Evolutionary conservation across 1,284 basidiomycete species (phyloP), one percentile per base, ranked within the genome.

Genomic region (Apiotrichum gracile): DNA sequence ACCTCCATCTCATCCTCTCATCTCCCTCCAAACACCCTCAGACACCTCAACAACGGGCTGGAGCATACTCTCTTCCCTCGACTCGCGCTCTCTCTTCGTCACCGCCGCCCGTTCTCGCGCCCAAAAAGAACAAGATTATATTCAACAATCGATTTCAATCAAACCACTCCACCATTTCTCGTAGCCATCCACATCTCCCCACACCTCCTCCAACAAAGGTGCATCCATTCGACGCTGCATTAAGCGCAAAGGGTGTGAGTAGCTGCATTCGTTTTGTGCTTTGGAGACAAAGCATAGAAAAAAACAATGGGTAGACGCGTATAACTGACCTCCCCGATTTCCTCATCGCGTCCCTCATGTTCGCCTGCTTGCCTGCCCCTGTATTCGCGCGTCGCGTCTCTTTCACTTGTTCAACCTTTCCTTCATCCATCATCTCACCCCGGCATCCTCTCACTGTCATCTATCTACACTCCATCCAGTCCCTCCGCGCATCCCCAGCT

Each of bases 341-440:
- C 31, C n/a, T 37, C 17, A 9, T 22, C 37, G 27, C 27, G 27
- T 39, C 29, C 37, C 24, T 31, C 26, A 26, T 39, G 17, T 17
- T 25, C 22, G 14, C 17, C 47, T 26, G n/a, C 27, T 35, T 19
- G 39, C 12, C 26, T 24, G 12, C 22, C 19, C 44, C 26, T 25
- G 29, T 42, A 51, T 39, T 42, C 42, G 37, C 49, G 34, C 49
- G 49, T 50, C 49, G 25, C 41, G 47, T 35, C 27, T n/a, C 39
- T 14, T 22, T 25, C 21, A 19, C 13, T 9, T 19, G 13, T 14
- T 16, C 27, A 19, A 38, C 16, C 22, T 31, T 14, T 33, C 19
- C 29, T 42, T 13, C 25, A 5, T 29, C 29, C n/a, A 4, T 24
- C 38, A 34, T 17, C 12, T 38, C 26, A n/a, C 40, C 26, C 29